Percentiles rank a stretch among this genome's conserved stretches.
These are phyloP conservation scores for Alternaria alternata DNA, from an alignment of 2,329 filamentous ascomycete genomes.

Conservation along the genomic window DNA sequence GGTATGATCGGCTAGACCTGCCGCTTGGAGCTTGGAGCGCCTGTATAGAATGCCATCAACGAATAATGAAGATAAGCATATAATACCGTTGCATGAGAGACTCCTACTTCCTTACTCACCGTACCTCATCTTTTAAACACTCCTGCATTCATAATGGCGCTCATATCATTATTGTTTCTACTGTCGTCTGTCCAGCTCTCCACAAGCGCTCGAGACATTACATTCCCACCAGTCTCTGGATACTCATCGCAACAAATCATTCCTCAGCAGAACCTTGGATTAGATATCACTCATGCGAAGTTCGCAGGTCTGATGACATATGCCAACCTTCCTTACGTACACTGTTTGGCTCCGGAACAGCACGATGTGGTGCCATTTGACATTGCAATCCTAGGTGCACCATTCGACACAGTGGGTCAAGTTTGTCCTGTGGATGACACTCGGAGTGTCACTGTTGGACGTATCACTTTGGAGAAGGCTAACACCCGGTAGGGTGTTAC, in stretches of 20 bases:
- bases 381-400: constrained; percentile 59
- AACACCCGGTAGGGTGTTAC: constrained; percentile 55
- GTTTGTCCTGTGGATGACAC: neutral
- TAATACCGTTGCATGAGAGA: neutral
- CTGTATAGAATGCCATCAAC: constrained; percentile 9
- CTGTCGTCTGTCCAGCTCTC: neutral
- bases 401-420: constrained; percentile 58
- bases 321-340: constrained; percentile 59
- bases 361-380: constrained; percentile 55
- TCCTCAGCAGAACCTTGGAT: constrained; percentile 22
- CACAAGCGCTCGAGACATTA: constrained; percentile 51
- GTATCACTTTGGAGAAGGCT: neutral
- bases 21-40: constrained; percentile 13
- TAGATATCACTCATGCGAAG: constrained; percentile 43
- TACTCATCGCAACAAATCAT: constrained; percentile 46
- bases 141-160: constrained; percentile 1
- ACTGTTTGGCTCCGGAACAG: constrained; percentile 52
- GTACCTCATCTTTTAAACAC: neutral
- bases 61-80: constrained; percentile 7
- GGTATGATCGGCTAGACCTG: constrained; percentile 23
- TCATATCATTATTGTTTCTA: neutral
- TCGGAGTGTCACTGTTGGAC: neutral
- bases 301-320: constrained; percentile 58
- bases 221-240: constrained; percentile 53
- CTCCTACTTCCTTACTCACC: neutral